A percentile compares a stretch with the other conserved stretches of the same genome.
Evolutionary conservation across 495 filamentous ascomycete species (phyloP).

Genomic region (Viridothelium virens): DNA sequence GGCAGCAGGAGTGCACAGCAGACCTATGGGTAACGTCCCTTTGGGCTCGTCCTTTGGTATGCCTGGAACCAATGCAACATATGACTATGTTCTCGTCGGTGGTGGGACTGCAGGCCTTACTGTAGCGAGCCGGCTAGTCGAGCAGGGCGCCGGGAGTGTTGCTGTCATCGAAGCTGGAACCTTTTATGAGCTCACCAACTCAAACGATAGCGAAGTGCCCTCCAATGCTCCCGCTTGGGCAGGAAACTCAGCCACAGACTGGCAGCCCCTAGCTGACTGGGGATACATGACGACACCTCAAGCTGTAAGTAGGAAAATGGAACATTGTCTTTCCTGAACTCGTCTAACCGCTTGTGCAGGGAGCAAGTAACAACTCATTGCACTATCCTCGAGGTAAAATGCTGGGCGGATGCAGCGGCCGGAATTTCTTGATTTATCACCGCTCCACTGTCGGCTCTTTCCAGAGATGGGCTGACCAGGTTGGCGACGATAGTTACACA

Average conservation of each 20-base stretch:
- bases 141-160: constrained; percentile 18
- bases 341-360: background rate
- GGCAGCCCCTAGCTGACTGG: constrained; percentile 14
- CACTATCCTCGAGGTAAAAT: constrained; percentile 24
- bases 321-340: too few species aligned
- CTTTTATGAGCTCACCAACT: background rate
- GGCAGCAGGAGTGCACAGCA: too few species aligned
- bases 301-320: too few species aligned
- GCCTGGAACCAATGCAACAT: too few species aligned
- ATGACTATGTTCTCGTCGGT: constrained; percentile 25
- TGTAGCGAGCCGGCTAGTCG: constrained; percentile 22
- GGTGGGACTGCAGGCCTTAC: constrained; percentile 22
- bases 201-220: constrained; percentile 12
- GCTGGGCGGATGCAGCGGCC: constrained; percentile 21
- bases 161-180: constrained; percentile 20
- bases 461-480: constrained; percentile 22
- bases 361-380: constrained; percentile 11
- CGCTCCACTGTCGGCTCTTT: background rate
- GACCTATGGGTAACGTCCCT: too few species aligned
- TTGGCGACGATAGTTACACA: constrained; percentile 20
- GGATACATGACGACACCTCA: too few species aligned
- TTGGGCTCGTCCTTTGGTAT: too few species aligned
- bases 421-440: constrained; percentile 22
- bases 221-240: background rate
- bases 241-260: constrained; percentile 17